Evolutionary conservation across 2,329 filamentous ascomycete species (phyloP).

Genomic region (Pseudogymnoascus sp.): DNA sequence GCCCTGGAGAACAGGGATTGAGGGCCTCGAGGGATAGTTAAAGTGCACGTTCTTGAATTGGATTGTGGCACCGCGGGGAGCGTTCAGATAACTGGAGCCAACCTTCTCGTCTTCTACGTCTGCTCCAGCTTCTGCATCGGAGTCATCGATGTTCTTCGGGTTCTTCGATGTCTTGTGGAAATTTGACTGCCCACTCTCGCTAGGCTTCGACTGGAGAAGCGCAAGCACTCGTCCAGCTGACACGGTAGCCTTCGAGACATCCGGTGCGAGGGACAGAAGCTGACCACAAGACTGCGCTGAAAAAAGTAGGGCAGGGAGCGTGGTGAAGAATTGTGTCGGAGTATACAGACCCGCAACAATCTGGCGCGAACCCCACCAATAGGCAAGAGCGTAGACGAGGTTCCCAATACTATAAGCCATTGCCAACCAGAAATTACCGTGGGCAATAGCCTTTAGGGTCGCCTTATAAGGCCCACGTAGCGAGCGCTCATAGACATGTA

Average conservation of each 20-base stretch:
- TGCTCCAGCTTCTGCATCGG: constrained; percentile 27
- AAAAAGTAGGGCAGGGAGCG: constrained; percentile 62
- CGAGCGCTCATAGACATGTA: constrained; percentile 46
- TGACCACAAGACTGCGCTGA: constrained; percentile 66
- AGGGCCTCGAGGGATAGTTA: constrained; percentile 54
- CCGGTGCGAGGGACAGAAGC: constrained; percentile 66
- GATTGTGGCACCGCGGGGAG: constrained; percentile 28
- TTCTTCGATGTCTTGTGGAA: constrained; percentile 18
- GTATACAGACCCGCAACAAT: constrained; percentile 57
- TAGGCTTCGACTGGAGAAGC: constrained; percentile 35
- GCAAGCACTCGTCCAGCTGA: constrained; percentile 51
- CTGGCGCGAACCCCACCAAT: constrained; percentile 70
- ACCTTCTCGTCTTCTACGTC: constrained; percentile 18
- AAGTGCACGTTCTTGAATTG: constrained; percentile 53
- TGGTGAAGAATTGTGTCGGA: constrained; percentile 65
- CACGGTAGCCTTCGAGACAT: constrained; percentile 58
- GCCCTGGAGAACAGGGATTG: constrained; percentile 47
- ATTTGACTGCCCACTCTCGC: constrained; percentile 11
- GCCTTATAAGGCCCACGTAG: constrained; percentile 42
- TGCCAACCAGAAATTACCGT: constrained; percentile 52
- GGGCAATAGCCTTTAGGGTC: constrained; percentile 40
- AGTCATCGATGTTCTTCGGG: constrained; percentile 27
- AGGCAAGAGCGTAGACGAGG: constrained; percentile 65
- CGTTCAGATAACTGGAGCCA: constrained; percentile 28
- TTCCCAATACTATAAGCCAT: constrained; percentile 46